Conservation (phyloP, 306 rosid species). For the Hippophae rhamnoides region DNA sequence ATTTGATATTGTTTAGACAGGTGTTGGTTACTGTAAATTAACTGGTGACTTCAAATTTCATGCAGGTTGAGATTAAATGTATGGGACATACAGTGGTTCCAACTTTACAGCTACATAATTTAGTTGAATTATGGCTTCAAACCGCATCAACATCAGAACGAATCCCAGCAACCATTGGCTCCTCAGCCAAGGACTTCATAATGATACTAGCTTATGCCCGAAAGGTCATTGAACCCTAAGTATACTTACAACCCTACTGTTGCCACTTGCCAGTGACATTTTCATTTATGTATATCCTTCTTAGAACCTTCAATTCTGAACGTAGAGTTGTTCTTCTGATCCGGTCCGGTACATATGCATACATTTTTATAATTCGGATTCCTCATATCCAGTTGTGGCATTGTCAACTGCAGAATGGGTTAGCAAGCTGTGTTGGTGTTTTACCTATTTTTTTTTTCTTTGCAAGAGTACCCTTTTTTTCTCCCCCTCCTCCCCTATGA, state of each 20-base stretch:
- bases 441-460: no score
- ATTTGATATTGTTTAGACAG: no score
- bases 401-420: no score
- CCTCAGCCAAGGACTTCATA: constrained; percentile 84
- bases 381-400: no score
- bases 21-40: neutral
- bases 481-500: no score
- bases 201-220: constrained; percentile 78
- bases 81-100: constrained; percentile 87
- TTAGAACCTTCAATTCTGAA: no score
- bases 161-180: constrained; percentile 58
- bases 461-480: no score
- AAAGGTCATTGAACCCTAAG: constrained; percentile 43
- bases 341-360: no score
- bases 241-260: neutral
- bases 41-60: constrained; percentile 5
- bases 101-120: constrained; percentile 44
- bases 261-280: no score
- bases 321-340: no score
- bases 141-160: constrained; percentile 43
- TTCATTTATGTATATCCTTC: neutral
- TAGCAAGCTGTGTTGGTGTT: no score
- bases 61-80: constrained; percentile 85
- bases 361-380: no score
- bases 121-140: constrained; percentile 81